A percentile compares a stretch with the other conserved stretches of the same genome.
Conservation (phyloP, 2,329 filamentous ascomycete species). For the Helicocarpus griseus region DNA sequence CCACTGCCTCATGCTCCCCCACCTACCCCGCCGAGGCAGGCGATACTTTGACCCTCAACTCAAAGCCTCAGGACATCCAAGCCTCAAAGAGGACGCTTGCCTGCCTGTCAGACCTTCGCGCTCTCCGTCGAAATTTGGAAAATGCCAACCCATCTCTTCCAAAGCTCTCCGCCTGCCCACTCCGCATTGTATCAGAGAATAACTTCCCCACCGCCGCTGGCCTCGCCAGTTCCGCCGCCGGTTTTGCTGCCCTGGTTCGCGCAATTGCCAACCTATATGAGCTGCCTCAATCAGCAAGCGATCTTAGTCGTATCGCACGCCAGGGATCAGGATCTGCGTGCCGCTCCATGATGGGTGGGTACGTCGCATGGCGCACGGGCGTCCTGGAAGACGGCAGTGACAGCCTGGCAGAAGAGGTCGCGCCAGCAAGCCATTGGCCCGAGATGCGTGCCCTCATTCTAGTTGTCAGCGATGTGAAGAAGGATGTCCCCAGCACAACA, state of each 20-base stretch:
- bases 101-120: slow-evolving; percentile 77
- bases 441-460: slow-evolving; percentile 87
- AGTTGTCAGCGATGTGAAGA: slow-evolving; percentile 87
- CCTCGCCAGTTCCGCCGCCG: slow-evolving; percentile 58
- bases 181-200: slow-evolving; percentile 89
- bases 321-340: slow-evolving; percentile 95
- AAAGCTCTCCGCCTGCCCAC: slow-evolving; percentile 64
- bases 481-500: slow-evolving; percentile 82
- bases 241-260: slow-evolving; percentile 59
- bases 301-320: slow-evolving; percentile 79
- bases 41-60: slow-evolving; percentile 76
- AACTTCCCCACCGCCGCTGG: slow-evolving; percentile 98
- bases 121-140: slow-evolving; percentile 68
- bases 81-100: slow-evolving; percentile 85
- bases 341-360: slow-evolving; percentile 85
- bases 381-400: slow-evolving; percentile 67
- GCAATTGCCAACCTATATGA: slow-evolving; percentile 85
- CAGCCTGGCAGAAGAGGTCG: slow-evolving; percentile 79
- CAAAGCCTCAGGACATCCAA: slow-evolving; percentile 64
- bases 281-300: slow-evolving; percentile 67
- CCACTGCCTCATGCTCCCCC: slow-evolving; percentile 81
- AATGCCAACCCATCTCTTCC: slow-evolving; percentile 62
- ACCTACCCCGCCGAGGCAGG: slow-evolving; percentile 48
- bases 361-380: slow-evolving; percentile 89
- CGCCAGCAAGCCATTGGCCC: slow-evolving; percentile 84